phyloP scores from a whole-genome alignment of 2,329 filamentous ascomycete genomes.

The Penicillium sp. region DNA sequence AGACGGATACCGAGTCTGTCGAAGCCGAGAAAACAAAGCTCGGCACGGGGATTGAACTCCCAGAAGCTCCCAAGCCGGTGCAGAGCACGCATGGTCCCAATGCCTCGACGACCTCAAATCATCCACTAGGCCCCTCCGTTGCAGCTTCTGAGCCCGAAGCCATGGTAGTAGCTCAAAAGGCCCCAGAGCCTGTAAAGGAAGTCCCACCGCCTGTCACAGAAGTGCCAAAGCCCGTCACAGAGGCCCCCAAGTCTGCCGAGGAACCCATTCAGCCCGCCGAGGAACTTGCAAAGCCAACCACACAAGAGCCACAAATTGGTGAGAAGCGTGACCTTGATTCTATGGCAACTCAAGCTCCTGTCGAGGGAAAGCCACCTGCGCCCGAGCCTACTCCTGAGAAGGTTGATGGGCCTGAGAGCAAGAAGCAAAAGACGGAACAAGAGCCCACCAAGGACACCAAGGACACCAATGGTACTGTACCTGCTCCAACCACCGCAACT shows the following conservation, averaged over 20 bases:
- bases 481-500: not conserved
- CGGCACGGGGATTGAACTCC: conserved; percentile 8
- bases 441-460: conserved; percentile 13
- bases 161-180: conserved; percentile 18
- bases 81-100: conserved; percentile 19
- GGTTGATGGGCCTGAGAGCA: conserved; percentile 35
- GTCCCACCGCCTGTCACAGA: not conserved
- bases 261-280: not conserved
- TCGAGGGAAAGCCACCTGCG: conserved; percentile 10
- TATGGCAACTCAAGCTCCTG: not conserved
- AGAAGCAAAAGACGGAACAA: conserved; percentile 44
- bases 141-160: conserved; percentile 21
- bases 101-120: conserved; percentile 12
- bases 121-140: conserved; percentile 13
- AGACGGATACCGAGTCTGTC: conserved; percentile 22
- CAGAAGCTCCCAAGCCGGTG: conserved; percentile 18
- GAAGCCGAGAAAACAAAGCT: conserved; percentile 14
- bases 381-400: conserved; percentile 24
- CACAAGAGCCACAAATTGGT: conserved; percentile 19
- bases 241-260: not conserved
- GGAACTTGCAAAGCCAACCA: not conserved
- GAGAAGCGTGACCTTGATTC: conserved; percentile 32
- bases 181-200: conserved; percentile 5
- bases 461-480: conserved; percentile 25
- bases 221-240: not conserved